Base-by-base conservation (phyloP, 2,329 filamentous ascomycete genomes). In the Hypoxylon sp. region DNA sequence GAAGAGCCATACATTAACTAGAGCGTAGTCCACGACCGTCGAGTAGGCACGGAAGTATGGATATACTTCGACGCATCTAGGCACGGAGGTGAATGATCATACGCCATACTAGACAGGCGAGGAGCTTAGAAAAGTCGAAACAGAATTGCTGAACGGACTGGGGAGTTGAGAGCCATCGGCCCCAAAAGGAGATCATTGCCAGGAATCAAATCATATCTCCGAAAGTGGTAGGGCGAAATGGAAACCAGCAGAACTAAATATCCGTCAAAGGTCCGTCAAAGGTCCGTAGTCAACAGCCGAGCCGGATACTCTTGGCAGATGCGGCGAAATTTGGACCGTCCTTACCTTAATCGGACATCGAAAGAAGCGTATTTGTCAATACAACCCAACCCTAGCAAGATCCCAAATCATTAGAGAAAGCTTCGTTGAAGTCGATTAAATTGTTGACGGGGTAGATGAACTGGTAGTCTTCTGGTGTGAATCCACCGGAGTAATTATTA, bases 271-370 rank as follows among this genome's bases (percentile, higher is more conserved):
- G 52, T 50, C 43, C 5, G 32, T 39, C 27, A 19, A 19, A 50
- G 41, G 52, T 50, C 43, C 5, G 32, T 39, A 37, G 19, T 21
- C 29, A 56, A 61, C 56, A 51, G 62, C 61, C 55, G 56, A 51
- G 45, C 21, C 45, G 52, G 48, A 45, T 56, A 32, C 12, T 46
- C 34, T 47, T 54, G 34, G 32, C 21, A 32, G 21, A 48, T 46
- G 53, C 53, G 51, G 30, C 37, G 41, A 34, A 56, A 16, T 16
- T 41, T 50, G n/a, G 52, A 50, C 60, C 47, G 25, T 45, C 16
- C 29, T 32, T 52, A 29, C 43, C 46, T 30, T 25, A 57, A 41
- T 39, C 12, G 46, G 46, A 51, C 30, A 30, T 51, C 12, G 16
- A 52, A 25, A 39, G 29, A 32, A 21, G 19, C 8, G 27, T 30